Evolutionary conservation across 345 rosid genomes (phyloP).

Genomic region (Clausena lansium): DNA sequence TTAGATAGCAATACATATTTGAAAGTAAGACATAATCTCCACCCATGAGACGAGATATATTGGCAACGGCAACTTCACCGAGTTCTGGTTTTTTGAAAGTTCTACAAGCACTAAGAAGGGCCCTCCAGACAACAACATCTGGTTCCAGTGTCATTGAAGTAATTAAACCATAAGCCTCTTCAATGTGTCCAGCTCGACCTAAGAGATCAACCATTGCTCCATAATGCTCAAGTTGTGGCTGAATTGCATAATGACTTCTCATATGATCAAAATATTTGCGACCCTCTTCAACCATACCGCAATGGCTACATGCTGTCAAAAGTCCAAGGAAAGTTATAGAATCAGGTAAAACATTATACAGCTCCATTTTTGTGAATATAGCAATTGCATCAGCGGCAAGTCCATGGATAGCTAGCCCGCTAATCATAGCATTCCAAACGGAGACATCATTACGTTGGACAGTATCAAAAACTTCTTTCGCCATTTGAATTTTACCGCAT

Average conservation of each 20-base stretch:
- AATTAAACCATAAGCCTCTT: conserved; percentile 64
- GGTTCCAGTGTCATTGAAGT: conserved; percentile 65
- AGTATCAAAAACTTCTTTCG: conserved; percentile 54
- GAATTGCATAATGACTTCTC: conserved; percentile 38
- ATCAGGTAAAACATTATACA: conserved; percentile 55
- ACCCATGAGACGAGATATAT: conserved; percentile 48
- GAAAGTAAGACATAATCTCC: conserved; percentile 83
- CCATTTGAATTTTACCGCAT: conserved; percentile 62
- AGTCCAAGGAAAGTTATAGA: conserved; percentile 62
- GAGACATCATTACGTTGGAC: conserved; percentile 46
- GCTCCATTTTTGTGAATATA: conserved; percentile 56
- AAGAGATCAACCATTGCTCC: conserved; percentile 81
- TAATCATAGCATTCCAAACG: conserved; percentile 80
- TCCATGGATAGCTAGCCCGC: conserved; percentile 76
- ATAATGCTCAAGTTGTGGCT: conserved; percentile 70
- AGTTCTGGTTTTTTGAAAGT: conserved; percentile 43
- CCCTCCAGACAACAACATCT: conserved; percentile 81
- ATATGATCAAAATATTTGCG: conserved; percentile 51
- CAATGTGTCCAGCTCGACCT: conserved; percentile 66
- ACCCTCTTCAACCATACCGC: conserved; percentile 70
- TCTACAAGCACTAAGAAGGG: conserved; percentile 77
- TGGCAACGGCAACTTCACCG: conserved; percentile 63
- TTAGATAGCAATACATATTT: conserved; percentile 63
- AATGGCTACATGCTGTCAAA: conserved; percentile 70
- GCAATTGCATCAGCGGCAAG: conserved; percentile 51